Evolutionary conservation across 164 flowering plant genomes (phyloP).

Genomic region (Amborella trichopoda): DNA sequence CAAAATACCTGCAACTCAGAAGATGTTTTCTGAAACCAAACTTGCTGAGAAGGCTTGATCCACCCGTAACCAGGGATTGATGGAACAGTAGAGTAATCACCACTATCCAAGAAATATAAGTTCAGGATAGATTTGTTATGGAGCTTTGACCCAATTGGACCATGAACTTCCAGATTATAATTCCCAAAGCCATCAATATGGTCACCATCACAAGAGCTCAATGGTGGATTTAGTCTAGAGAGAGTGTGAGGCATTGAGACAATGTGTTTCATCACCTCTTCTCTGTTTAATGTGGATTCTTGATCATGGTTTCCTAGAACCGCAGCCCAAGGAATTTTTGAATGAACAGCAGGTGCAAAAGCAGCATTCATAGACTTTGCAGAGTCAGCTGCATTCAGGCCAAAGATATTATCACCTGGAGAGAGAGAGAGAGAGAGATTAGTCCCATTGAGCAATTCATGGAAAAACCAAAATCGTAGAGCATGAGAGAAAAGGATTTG

Average conservation of each 20-base stretch:
- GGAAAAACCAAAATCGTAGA: no score
- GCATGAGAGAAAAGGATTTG: no score
- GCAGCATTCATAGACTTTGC: conserved; percentile 62
- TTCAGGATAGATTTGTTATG: conserved; percentile 74
- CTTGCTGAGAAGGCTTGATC: conserved; percentile 89
- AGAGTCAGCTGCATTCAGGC: conserved; percentile 48
- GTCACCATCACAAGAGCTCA: conserved; percentile 11
- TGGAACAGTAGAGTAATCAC: conserved; percentile 81
- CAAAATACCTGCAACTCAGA: conserved; percentile 51
- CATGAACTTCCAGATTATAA: conserved; percentile 72
- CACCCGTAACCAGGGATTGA: conserved; percentile 77
- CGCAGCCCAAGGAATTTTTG: conserved; percentile 87
- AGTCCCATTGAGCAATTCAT: no score
- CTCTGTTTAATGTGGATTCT: conserved; percentile 62
- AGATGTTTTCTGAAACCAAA: conserved; percentile 78
- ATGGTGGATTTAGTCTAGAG: conserved; percentile 45
- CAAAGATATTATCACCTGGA: conserved; percentile 79
- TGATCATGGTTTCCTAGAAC: conserved; percentile 96
- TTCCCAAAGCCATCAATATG: conserved; percentile 86
- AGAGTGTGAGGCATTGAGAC: conserved; percentile 49
- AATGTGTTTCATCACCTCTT: conserved; percentile 76
- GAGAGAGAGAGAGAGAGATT: not conserved
- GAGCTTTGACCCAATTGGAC: conserved; percentile 43
- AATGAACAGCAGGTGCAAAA: conserved; percentile 55
- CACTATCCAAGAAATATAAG: conserved; percentile 86